Percentiles rank a stretch among this genome's conserved stretches.
Conservation (phyloP, 208 protist genomes). For the Trypanosomatidae sp. region DNA sequence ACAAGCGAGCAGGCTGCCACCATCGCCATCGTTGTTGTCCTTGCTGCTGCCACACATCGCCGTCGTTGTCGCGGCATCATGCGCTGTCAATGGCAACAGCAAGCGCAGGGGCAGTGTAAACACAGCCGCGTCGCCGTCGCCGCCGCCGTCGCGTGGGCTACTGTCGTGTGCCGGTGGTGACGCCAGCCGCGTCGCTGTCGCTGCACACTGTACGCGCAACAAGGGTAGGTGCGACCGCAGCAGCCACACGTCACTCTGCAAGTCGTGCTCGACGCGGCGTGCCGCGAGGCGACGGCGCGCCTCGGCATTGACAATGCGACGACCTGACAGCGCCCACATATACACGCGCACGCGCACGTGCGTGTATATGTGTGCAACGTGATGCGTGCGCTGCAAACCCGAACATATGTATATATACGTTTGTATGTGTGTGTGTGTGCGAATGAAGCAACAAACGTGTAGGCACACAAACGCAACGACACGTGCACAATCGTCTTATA, state of each 20-base stretch:
- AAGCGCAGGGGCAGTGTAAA: too few species aligned
- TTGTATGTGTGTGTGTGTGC: not conserved
- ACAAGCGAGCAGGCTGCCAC: too few species aligned
- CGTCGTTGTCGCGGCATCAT: too few species aligned
- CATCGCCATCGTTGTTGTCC: too few species aligned
- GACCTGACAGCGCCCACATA: constrained; percentile 27
- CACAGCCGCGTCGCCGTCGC: too few species aligned
- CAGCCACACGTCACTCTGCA: constrained; percentile 28
- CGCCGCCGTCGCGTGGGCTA: too few species aligned
- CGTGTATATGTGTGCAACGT: too few species aligned
- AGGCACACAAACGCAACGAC: not conserved
- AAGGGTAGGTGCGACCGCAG: constrained; percentile 13
- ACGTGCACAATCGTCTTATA: not conserved
- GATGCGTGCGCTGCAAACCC: too few species aligned
- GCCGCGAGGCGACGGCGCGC: constrained; percentile 6
- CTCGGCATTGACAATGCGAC: constrained; percentile 9
- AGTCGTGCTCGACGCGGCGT: constrained; percentile 4
- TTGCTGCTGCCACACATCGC: too few species aligned
- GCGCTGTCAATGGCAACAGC: too few species aligned
- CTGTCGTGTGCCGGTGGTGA: constrained; percentile 6
- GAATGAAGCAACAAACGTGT: not conserved
- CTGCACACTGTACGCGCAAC: constrained; percentile 9
- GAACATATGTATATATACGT: not conserved
- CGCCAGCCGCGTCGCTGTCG: constrained; percentile 6
- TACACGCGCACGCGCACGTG: not conserved